Conservation (phyloP, 2,329 filamentous ascomycete species). For the Penicillium glabrum region DNA sequence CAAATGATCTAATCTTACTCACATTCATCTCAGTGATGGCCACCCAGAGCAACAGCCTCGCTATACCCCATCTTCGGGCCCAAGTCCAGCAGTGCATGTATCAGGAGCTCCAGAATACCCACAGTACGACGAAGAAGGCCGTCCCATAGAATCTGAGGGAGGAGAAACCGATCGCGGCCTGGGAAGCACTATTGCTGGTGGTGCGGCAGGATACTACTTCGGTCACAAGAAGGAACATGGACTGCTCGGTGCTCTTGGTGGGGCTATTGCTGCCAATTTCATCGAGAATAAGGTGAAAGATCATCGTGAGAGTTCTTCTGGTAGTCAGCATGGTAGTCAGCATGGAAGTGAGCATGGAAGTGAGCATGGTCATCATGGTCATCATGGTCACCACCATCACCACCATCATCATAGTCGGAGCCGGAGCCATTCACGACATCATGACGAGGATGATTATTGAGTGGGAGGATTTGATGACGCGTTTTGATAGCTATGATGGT, state of each 20-base stretch:
- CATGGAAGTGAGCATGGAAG: slow-evolving; percentile 13
- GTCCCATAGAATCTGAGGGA: slow-evolving; percentile 15
- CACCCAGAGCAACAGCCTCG: slow-evolving; percentile 17
- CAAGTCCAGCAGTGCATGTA: slow-evolving; percentile 16
- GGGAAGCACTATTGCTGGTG: slow-evolving; percentile 57
- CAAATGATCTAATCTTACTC: background rate
- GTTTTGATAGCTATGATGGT: background rate
- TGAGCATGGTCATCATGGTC: slow-evolving; percentile 3
- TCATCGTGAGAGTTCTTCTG: slow-evolving; percentile 30
- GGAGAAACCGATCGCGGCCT: slow-evolving; percentile 55
- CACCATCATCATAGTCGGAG: slow-evolving; percentile 23
- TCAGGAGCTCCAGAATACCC: slow-evolving; percentile 11
- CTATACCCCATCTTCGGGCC: slow-evolving; percentile 17
- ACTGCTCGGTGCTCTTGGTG: slow-evolving; percentile 58
- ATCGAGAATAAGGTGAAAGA: slow-evolving; percentile 56
- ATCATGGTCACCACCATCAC: slow-evolving; percentile 21
- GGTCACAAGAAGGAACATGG: slow-evolving; percentile 60
- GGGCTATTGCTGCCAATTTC: slow-evolving; percentile 57
- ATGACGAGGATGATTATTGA: slow-evolving; percentile 8
- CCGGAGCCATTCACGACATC: slow-evolving; percentile 17
- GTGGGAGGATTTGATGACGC: background rate
- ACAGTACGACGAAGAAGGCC: slow-evolving; percentile 4
- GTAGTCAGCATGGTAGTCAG: slow-evolving; percentile 18
- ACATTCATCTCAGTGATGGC: slow-evolving; percentile 5
- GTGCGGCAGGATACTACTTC: slow-evolving; percentile 56